Conservation (phyloP, 2,329 filamentous ascomycete species). For the Alternaria incomplexa region DNA sequence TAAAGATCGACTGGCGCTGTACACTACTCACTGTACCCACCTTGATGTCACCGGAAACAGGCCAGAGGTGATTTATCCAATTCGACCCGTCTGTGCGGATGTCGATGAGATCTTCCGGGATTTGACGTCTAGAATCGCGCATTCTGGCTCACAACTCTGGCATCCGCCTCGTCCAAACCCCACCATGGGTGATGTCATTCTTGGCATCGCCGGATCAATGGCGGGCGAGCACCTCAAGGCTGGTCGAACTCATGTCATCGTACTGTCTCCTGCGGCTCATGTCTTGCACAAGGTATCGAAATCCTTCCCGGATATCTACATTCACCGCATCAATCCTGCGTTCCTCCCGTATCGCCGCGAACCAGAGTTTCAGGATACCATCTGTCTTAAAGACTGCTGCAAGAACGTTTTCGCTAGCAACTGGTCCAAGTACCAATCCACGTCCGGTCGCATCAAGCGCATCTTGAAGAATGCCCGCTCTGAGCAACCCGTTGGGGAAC, state of each 20-base stretch:
- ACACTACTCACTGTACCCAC: slow-evolving; percentile 41
- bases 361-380: slow-evolving; percentile 12
- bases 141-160: slow-evolving; percentile 31
- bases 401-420: slow-evolving; percentile 35
- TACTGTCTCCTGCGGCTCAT: slow-evolving; percentile 33
- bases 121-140: slow-evolving; percentile 24
- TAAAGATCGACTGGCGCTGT: slow-evolving; percentile 37
- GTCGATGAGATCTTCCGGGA: slow-evolving; percentile 23
- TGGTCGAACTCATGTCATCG: slow-evolving; percentile 32
- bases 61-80: slow-evolving; percentile 33
- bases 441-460: slow-evolving; percentile 26
- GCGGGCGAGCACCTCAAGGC: slow-evolving; percentile 15
- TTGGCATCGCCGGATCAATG: slow-evolving; percentile 31
- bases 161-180: slow-evolving; percentile 38
- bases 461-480: slow-evolving; percentile 37
- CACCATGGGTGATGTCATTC: slow-evolving; percentile 34
- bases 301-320: slow-evolving; percentile 23
- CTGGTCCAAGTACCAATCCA: slow-evolving; percentile 31
- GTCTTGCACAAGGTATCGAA: slow-evolving; percentile 31
- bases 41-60: slow-evolving; percentile 31
- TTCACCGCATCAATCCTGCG: slow-evolving; percentile 40
- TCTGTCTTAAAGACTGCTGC: slow-evolving; percentile 31
- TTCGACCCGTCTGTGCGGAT: slow-evolving; percentile 19
- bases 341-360: slow-evolving; percentile 26
- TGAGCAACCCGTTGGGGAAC: slow-evolving; percentile 25